Percentiles rank a stretch among this genome's conserved stretches.
Evolutionary conservation across 371 early-diverging fungal species (phyloP).

Genomic region (Mucor piriformis): DNA sequence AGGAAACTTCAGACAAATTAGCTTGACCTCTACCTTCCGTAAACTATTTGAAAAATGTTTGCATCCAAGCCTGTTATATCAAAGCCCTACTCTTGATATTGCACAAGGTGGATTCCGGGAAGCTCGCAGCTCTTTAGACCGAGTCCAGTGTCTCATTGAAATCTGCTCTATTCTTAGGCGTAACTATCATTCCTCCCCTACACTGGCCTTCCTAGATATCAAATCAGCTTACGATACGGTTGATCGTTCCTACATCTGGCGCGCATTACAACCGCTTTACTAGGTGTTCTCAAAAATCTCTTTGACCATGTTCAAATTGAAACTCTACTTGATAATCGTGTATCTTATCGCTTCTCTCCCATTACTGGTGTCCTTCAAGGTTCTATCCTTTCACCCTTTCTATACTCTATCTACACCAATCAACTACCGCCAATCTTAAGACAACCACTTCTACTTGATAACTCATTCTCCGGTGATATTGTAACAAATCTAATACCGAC

Average conservation of each 20-base stretch:
- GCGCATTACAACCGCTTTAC: background rate
- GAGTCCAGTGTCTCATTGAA: slow-evolving; percentile 19
- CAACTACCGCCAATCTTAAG: slow-evolving; percentile 17
- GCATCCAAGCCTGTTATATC: background rate
- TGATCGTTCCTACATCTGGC: slow-evolving; percentile 17
- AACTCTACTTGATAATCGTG: slow-evolving; percentile 4
- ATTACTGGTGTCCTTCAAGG: too few relatives aligned
- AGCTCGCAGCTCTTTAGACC: slow-evolving; percentile 7
- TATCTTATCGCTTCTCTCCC: slow-evolving; percentile 10
- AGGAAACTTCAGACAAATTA: slow-evolving; percentile 9
- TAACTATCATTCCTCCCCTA: background rate
- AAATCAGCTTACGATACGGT: slow-evolving; percentile 29
- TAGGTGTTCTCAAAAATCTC: slow-evolving; percentile 7
- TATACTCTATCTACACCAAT: slow-evolving; percentile 31
- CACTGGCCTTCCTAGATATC: slow-evolving; percentile 25
- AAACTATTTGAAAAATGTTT: slow-evolving; percentile 4
- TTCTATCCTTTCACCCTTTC: slow-evolving; percentile 25
- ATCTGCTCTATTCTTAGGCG: background rate
- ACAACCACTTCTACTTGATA: too few relatives aligned
- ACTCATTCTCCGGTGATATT: too few relatives aligned
- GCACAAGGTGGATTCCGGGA: slow-evolving; percentile 26
- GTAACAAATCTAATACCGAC: too few relatives aligned
- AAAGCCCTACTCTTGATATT: slow-evolving; percentile 20
- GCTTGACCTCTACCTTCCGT: slow-evolving; percentile 2
- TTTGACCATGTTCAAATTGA: slow-evolving; percentile 20